Evolutionary conservation across 2,329 filamentous ascomycete genomes (phyloP).

Genomic region (Cordyceps cicadae): DNA sequence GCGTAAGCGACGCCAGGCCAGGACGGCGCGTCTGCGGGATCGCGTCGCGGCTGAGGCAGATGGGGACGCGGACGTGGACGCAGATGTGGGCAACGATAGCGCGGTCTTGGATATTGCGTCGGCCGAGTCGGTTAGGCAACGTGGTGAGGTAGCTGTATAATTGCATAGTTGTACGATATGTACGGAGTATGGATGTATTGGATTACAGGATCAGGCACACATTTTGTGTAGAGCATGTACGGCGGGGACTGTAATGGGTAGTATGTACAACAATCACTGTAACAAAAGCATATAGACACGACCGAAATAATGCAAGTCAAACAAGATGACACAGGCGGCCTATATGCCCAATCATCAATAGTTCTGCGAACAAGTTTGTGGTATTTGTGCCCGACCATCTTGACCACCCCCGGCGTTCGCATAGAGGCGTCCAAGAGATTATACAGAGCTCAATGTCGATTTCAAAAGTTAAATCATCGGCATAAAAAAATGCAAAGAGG

Average conservation of each 20-base stretch:
- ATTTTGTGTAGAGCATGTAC: not conserved
- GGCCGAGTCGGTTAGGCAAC: not conserved
- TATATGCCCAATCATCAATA: too few relatives aligned
- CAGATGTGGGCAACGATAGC: not conserved
- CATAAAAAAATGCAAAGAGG: too few relatives aligned
- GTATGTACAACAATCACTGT: not conserved
- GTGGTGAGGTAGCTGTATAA: not conserved
- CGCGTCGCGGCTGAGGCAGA: not conserved
- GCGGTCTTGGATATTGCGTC: not conserved
- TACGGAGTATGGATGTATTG: not conserved
- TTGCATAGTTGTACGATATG: not conserved
- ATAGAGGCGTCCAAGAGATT: too few relatives aligned
- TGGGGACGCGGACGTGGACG: not conserved
- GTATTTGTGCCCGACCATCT: too few relatives aligned
- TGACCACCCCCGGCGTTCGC: too few relatives aligned
- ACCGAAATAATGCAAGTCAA: too few relatives aligned
- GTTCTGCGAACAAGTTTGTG: too few relatives aligned
- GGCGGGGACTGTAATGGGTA: not conserved
- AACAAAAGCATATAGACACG: not conserved
- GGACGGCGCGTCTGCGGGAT: not conserved
- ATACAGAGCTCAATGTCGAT: too few relatives aligned
- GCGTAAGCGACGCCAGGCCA: constrained; percentile 17
- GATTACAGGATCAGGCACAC: not conserved
- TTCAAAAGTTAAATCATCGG: too few relatives aligned
- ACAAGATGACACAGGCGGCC: too few relatives aligned